Percentiles rank a stretch among this genome's conserved stretches.
phyloP scores from a whole-genome alignment of 768 basidiomycete species.

The Leccinum obscurum region DNA sequence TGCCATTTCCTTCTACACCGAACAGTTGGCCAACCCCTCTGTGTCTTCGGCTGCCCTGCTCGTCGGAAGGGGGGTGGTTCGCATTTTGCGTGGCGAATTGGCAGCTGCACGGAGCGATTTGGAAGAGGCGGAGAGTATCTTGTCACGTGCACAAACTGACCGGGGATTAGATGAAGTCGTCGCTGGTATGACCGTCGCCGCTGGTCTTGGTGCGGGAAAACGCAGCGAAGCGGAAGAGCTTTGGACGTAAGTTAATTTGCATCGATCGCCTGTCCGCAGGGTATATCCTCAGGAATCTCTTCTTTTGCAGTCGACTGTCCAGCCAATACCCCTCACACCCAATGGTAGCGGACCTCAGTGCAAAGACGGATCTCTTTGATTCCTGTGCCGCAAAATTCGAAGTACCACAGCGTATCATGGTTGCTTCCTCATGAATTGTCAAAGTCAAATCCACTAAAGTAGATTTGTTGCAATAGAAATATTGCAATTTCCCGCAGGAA shows the following conservation, averaged over 20 bases:
- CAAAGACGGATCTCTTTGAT: slow-evolving; percentile 68
- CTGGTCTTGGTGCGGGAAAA: slow-evolving; percentile 57
- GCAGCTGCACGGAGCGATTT: slow-evolving; percentile 77
- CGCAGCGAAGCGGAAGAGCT: slow-evolving; percentile 62
- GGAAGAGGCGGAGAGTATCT: slow-evolving; percentile 55
- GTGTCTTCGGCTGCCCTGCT: slow-evolving; percentile 72
- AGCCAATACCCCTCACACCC: slow-evolving; percentile 67
- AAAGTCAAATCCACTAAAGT: background rate
- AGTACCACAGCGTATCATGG: slow-evolving; percentile 54
- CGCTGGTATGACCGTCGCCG: slow-evolving; percentile 65
- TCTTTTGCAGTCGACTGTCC: slow-evolving; percentile 38
- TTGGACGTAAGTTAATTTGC: slow-evolving; percentile 56
- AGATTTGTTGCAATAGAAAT: slow-evolving; percentile 2
- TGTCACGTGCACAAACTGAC: slow-evolving; percentile 46
- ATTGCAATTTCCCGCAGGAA: background rate
- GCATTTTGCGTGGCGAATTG: slow-evolving; percentile 75
- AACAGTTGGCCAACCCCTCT: slow-evolving; percentile 81
- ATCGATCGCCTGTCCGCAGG: slow-evolving; percentile 5
- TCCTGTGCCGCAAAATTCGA: slow-evolving; percentile 54
- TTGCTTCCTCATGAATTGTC: slow-evolving; percentile 7
- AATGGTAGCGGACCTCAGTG: slow-evolving; percentile 59
- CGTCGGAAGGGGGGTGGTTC: slow-evolving; percentile 76
- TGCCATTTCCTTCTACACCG: slow-evolving; percentile 68
- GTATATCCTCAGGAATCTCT: slow-evolving; percentile 4
- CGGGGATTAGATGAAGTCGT: slow-evolving; percentile 59